phyloP scores from a whole-genome alignment of 495 filamentous ascomycete genomes.

The Penicillium cinerascens region DNA sequence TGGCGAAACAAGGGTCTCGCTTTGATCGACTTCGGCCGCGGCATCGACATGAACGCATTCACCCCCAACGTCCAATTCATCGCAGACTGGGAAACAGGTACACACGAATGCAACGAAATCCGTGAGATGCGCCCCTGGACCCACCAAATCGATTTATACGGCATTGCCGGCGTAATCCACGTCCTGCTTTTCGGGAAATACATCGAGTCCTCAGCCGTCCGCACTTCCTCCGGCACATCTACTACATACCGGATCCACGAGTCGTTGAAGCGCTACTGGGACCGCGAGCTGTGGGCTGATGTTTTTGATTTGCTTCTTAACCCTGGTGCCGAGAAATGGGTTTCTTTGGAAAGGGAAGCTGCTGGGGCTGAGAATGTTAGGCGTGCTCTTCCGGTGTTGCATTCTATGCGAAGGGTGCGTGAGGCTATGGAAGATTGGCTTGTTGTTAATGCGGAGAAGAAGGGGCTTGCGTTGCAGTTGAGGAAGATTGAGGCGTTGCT shows the following conservation, averaged over 20 bases:
- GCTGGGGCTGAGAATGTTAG: background rate
- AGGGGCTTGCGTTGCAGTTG: constrained; percentile 54
- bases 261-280: constrained; percentile 88
- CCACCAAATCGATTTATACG: constrained; percentile 93
- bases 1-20: constrained; percentile 78
- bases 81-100: constrained; percentile 85
- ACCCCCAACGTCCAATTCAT: constrained; percentile 75
- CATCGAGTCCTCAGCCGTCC: constrained; percentile 71
- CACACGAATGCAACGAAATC: constrained; percentile 90
- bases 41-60: constrained; percentile 90
- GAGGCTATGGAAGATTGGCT: constrained; percentile 85
- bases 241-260: constrained; percentile 69
- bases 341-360: constrained; percentile 44
- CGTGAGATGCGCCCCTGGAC: constrained; percentile 91
- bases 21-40: constrained; percentile 92
- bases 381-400: constrained; percentile 59
- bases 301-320: constrained; percentile 87
- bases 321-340: constrained; percentile 51
- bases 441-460: constrained; percentile 76
- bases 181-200: constrained; percentile 89
- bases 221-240: constrained; percentile 21
- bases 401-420: constrained; percentile 60
- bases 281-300: constrained; percentile 81
- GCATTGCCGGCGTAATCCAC: constrained; percentile 81
- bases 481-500: constrained; percentile 65